A percentile compares a stretch with the other conserved stretches of the same genome.
These are phyloP conservation scores for Fusarium abutilonis DNA, from an alignment of 2,329 filamentous ascomycete genomes.

Conservation along the genomic window DNA sequence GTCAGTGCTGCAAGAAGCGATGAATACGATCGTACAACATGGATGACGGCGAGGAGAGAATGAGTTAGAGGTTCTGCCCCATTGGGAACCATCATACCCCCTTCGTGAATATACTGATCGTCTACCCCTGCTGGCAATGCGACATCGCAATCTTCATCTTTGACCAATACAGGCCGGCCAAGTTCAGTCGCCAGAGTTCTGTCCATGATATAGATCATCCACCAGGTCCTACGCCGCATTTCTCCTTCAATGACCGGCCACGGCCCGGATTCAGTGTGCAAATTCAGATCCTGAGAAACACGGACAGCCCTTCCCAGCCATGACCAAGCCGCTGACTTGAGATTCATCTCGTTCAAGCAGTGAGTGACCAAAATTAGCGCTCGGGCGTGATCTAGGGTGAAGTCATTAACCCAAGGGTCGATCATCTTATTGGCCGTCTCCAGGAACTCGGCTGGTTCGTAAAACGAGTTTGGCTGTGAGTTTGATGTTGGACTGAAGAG, in stretches of 20 bases:
- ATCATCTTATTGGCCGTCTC: constrained; percentile 75
- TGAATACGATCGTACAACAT: constrained; percentile 81
- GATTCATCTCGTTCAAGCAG: constrained; percentile 85
- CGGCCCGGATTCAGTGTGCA: constrained; percentile 78
- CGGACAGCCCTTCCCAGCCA: constrained; percentile 85
- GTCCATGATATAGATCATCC: constrained; percentile 91
- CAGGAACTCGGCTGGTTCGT: constrained; percentile 70
- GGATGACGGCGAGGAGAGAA: constrained; percentile 80
- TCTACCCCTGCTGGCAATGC: constrained; percentile 81
- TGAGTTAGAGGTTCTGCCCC: constrained; percentile 69
- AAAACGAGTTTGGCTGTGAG: constrained; percentile 61
- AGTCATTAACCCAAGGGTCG: constrained; percentile 84
- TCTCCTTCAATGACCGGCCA: constrained; percentile 83
- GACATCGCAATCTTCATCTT: constrained; percentile 89
- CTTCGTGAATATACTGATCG: constrained; percentile 77
- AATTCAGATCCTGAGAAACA: constrained; percentile 82
- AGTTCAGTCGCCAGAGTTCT: constrained; percentile 82
- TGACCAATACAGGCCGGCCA: constrained; percentile 81
- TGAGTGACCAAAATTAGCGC: constrained; percentile 78
- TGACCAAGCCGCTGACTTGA: constrained; percentile 84
- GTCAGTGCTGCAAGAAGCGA: constrained; percentile 77
- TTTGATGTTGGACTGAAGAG: constrained; percentile 73
- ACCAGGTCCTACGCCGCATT: constrained; percentile 90
- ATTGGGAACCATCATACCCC: constrained; percentile 62
- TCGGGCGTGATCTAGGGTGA: constrained; percentile 79